phyloP scores from a whole-genome alignment of 306 rosid species.

The cucumber (Cucumis sativus) region DNA sequence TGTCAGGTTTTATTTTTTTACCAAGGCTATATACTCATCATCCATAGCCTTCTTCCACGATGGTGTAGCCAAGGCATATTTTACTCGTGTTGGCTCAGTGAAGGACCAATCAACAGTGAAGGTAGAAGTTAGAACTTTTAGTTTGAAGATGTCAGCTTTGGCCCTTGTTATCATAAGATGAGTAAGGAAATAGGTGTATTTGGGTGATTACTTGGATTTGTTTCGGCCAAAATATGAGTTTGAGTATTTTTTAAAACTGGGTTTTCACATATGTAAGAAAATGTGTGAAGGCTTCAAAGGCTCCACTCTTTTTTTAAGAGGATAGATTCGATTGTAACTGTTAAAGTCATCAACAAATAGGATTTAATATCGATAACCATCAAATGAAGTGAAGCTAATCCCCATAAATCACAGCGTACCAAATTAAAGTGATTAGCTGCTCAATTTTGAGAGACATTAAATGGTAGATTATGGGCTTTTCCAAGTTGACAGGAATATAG shows the following conservation, averaged over 20 bases:
- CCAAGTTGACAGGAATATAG: neutral
- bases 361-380: neutral
- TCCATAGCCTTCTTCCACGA: no score
- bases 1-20: no score
- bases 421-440: neutral
- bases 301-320: neutral
- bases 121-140: no score
- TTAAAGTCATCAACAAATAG: neutral
- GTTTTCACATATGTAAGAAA: neutral
- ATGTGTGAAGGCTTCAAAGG: neutral
- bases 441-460: neutral
- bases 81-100: no score
- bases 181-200: no score
- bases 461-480: neutral
- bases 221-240: neutral
- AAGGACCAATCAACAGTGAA: no score
- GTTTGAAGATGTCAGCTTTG: no score
- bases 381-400: accelerated
- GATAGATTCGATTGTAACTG: neutral
- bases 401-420: neutral
- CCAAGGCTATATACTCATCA: no score
- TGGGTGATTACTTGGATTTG: no score
- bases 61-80: no score
- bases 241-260: neutral
- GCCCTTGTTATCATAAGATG: no score